phyloP scores from a whole-genome alignment of 257 asterid species.

The Solanum acaule region DNA sequence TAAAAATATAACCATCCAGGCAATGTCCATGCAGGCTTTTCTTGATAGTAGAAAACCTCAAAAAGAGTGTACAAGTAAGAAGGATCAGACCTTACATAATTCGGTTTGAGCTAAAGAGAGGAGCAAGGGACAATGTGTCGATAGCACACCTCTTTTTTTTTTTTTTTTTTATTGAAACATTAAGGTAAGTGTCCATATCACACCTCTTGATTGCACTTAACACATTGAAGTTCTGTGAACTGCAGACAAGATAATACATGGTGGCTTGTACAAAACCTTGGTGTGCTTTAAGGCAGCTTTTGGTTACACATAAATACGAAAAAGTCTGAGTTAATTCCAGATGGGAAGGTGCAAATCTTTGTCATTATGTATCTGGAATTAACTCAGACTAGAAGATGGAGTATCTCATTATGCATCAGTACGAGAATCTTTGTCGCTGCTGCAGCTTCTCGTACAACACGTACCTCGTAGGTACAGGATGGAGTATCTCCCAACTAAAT shows the following conservation, averaged over 20 bases:
- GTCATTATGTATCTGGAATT: background rate
- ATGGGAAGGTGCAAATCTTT: background rate
- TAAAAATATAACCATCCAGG: background rate
- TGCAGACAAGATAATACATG: background rate
- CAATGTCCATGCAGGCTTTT: background rate
- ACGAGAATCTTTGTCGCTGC: background rate
- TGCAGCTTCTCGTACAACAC: background rate
- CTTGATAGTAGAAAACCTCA: background rate
- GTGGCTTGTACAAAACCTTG: background rate
- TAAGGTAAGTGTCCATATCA: background rate
- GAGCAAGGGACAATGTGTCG: background rate
- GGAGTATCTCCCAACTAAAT: background rate
- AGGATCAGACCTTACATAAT: background rate
- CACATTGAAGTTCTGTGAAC: background rate
- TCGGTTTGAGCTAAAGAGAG: background rate
- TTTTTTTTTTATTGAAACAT: background rate
- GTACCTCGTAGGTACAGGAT: background rate
- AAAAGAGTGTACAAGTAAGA: background rate
- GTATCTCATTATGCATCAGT: background rate
- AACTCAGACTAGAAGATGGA: background rate
- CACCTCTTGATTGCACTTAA: background rate
- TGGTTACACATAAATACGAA: background rate
- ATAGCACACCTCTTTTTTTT: background rate
- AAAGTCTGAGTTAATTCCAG: background rate
- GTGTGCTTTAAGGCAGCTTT: background rate